These are phyloP conservation scores for Leccinum subspadiceum DNA, from an alignment of 1,284 basidiomycete genomes.

Conservation along the genomic window DNA sequence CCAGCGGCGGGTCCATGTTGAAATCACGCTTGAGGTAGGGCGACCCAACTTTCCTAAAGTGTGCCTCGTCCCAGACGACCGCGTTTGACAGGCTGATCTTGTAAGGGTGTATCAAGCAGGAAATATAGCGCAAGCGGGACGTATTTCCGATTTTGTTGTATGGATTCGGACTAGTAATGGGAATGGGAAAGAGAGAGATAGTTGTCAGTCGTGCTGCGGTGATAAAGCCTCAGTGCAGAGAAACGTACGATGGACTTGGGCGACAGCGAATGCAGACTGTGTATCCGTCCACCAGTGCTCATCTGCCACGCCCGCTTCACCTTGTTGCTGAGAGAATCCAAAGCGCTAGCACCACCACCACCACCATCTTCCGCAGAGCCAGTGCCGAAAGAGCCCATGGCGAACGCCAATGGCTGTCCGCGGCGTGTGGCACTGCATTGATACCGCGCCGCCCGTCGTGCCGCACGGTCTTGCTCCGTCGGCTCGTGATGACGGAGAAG, in stretches of 20 bases:
- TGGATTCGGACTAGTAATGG: conserved; percentile 62
- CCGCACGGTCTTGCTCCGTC: conserved; percentile 28
- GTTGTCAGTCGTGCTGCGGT: conserved; percentile 7
- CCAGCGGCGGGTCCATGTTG: conserved; percentile 95
- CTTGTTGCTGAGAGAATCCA: conserved; percentile 21
- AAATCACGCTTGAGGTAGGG: conserved; percentile 96
- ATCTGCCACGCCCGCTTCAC: conserved; percentile 13
- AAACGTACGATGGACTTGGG: conserved; percentile 65
- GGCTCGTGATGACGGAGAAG: conserved; percentile 42
- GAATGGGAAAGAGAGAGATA: neutral
- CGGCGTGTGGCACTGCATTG: conserved; percentile 11
- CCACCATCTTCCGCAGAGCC: neutral
- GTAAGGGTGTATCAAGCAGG: conserved; percentile 94
- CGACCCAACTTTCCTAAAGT: conserved; percentile 96
- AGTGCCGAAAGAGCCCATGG: neutral
- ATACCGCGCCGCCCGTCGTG: conserved; percentile 21
- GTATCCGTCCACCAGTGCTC: conserved; percentile 27
- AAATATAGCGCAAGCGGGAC: conserved; percentile 75
- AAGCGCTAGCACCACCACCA: neutral
- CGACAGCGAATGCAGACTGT: conserved; percentile 60
- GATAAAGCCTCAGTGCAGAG: conserved; percentile 3
- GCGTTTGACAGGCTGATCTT: conserved; percentile 84
- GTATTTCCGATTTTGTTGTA: conserved; percentile 81
- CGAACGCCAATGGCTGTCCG: conserved; percentile 12
- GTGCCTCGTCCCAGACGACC: conserved; percentile 99